These are phyloP conservation scores for Geosmithia morbida DNA, from an alignment of 2,329 filamentous ascomycete species.

Conservation along the genomic window DNA sequence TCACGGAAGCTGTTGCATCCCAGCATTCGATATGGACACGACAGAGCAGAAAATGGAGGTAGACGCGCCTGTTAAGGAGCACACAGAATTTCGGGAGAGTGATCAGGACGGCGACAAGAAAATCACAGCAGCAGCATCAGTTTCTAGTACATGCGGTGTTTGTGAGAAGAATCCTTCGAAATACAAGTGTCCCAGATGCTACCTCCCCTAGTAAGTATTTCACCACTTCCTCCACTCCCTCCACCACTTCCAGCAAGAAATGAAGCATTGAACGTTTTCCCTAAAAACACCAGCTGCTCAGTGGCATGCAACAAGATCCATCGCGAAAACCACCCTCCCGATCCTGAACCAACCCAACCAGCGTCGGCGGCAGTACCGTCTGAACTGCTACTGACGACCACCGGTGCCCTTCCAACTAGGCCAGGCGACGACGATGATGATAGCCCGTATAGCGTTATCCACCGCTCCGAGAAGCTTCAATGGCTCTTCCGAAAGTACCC, in stretches of 20 bases:
- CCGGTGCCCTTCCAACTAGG: slow-evolving; percentile 4
- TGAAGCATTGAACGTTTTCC: too few species aligned
- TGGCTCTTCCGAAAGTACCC: slow-evolving; percentile 39
- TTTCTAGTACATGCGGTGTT: slow-evolving; percentile 27
- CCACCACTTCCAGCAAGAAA: not conserved
- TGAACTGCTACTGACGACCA: slow-evolving; percentile 3
- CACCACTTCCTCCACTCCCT: not conserved
- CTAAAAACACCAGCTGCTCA: too few species aligned
- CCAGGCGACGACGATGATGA: not conserved
- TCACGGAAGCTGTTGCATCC: not conserved
- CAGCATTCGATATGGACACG: not conserved
- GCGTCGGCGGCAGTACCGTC: slow-evolving; percentile 4
- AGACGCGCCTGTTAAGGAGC: not conserved
- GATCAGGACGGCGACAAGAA: not conserved
- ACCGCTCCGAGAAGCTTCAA: slow-evolving; percentile 32
- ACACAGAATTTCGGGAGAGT: not conserved
- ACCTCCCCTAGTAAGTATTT: slow-evolving; percentile 39
- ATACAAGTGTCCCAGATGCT: slow-evolving; percentile 50
- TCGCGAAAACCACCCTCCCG: slow-evolving; percentile 31
- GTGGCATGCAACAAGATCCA: slow-evolving; percentile 40
- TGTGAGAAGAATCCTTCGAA: slow-evolving; percentile 37
- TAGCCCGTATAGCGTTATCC: slow-evolving; percentile 16
- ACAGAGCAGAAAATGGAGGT: not conserved
- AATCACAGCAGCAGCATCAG: not conserved
- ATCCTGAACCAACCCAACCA: slow-evolving; percentile 15